Conservation (phyloP, 768 basidiomycete species). For the Suillus americanus region DNA sequence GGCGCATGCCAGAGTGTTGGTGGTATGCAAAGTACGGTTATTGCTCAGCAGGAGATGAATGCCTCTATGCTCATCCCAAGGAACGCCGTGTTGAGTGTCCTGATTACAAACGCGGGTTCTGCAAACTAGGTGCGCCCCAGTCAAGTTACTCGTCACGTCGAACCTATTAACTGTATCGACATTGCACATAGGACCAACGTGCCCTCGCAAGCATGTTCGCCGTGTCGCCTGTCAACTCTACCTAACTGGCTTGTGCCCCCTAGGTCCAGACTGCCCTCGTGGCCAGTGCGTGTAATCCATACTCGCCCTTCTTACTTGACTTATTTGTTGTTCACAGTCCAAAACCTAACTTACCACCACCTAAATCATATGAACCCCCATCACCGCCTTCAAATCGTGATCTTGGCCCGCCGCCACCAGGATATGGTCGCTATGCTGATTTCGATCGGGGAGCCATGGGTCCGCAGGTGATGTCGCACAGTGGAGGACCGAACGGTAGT, state of each 20-base stretch:
- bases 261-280: constrained; percentile 82
- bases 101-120: constrained; percentile 95
- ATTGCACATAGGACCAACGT: constrained; percentile 64
- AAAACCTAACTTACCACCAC: constrained; percentile 68
- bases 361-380: constrained; percentile 76
- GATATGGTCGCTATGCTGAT: constrained; percentile 83
- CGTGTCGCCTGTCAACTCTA: constrained; percentile 90
- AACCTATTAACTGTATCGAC: constrained; percentile 7
- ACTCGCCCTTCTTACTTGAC: constrained; percentile 8
- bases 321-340: constrained; percentile 50
- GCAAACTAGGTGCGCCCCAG: constrained; percentile 74
- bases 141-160: constrained; percentile 6
- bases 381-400: constrained; percentile 73
- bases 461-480: constrained; percentile 23
- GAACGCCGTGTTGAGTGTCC: constrained; percentile 91
- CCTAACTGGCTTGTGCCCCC: constrained; percentile 89
- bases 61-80: constrained; percentile 93
- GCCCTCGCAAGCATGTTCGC: constrained; percentile 90
- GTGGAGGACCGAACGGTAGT: constrained; percentile 33
- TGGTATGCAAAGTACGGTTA: constrained; percentile 99
- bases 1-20: constrained; percentile 99
- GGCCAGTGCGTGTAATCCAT: constrained; percentile 70
- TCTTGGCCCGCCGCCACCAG: constrained; percentile 89
- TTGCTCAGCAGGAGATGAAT: constrained; percentile 96
- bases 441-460: constrained; percentile 55